phyloP scores from a whole-genome alignment of 495 filamentous ascomycete species.

The Aspergillus ostianus region DNA sequence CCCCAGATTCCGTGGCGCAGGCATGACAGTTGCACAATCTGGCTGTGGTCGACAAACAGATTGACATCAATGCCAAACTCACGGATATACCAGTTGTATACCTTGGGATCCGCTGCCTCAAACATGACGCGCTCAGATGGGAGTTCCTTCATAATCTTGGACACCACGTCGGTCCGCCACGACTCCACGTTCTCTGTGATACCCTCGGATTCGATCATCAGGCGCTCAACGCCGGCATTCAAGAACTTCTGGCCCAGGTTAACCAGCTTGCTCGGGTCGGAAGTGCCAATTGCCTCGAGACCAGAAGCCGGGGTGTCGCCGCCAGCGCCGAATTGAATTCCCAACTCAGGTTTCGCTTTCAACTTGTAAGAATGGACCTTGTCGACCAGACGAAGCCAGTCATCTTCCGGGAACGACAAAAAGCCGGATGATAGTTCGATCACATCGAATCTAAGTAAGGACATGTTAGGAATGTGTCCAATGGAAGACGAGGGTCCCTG shows the following conservation, averaged over 20 bases:
- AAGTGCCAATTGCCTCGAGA: conserved; percentile 50
- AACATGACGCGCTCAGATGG: conserved; percentile 59
- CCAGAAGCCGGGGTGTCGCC: conserved; percentile 52
- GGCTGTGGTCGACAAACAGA: conserved; percentile 59
- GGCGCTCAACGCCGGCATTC: conserved; percentile 53
- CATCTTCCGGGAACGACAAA: conserved; percentile 52
- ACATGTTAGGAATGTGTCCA: background rate
- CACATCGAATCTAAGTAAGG: conserved; percentile 50
- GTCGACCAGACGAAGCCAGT: conserved; percentile 57
- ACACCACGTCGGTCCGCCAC: conserved; percentile 59
- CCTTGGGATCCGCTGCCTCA: conserved; percentile 57
- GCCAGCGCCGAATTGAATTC: conserved; percentile 60
- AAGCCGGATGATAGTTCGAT: conserved; percentile 56
- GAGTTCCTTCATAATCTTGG: conserved; percentile 52
- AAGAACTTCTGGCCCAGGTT: conserved; percentile 52
- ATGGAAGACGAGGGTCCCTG: background rate
- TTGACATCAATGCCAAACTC: conserved; percentile 62
- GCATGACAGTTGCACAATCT: conserved; percentile 58
- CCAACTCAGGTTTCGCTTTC: conserved; percentile 58
- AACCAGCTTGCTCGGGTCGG: conserved; percentile 51
- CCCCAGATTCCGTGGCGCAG: conserved; percentile 58
- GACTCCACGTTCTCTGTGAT: conserved; percentile 58
- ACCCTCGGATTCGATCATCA: conserved; percentile 63
- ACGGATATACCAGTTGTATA: conserved; percentile 59
- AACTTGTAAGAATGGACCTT: conserved; percentile 51